Percentiles rank a stretch among this genome's conserved stretches.
Evolutionary conservation across 345 rosid species (phyloP).

Genomic region (Mangifera indica): DNA sequence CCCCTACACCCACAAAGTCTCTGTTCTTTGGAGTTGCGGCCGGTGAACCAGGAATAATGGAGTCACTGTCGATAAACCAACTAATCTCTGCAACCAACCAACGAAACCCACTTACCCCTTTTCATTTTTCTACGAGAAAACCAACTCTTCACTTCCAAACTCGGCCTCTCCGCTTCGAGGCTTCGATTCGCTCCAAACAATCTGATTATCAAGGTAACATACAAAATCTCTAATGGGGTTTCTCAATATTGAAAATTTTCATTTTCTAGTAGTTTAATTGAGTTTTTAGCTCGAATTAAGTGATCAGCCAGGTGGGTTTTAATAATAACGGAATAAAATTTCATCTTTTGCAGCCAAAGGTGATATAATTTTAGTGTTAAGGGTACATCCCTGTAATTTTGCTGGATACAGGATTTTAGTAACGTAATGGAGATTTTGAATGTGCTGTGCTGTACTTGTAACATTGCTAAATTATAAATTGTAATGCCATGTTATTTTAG

Average conservation of each 20-base stretch:
- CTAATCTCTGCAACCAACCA: slow-evolving; percentile 22
- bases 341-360: background rate
- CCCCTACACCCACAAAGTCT: no score
- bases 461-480: no score
- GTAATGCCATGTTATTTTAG: no score
- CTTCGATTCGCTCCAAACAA: slow-evolving; percentile 33
- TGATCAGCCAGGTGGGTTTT: background rate
- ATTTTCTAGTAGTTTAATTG: background rate
- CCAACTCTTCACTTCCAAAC: slow-evolving; percentile 19
- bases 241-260: background rate
- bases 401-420: no score
- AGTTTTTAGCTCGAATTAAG: background rate
- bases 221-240: background rate
- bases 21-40: background rate
- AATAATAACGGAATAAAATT: background rate
- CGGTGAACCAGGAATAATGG: slow-evolving; percentile 20
- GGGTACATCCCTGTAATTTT: background rate
- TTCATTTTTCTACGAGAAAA: slow-evolving; percentile 17
- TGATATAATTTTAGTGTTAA: background rate
- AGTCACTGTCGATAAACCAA: slow-evolving; percentile 21
- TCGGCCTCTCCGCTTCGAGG: slow-evolving; percentile 20
- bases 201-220: slow-evolving; percentile 47
- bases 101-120: slow-evolving; percentile 16
- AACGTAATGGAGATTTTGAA: no score
- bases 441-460: no score